A percentile compares a stretch with the other conserved stretches of the same genome.
These are phyloP conservation scores for Lathyrus sativus DNA, from an alignment of 306 rosid genomes.

Conservation along the genomic window DNA sequence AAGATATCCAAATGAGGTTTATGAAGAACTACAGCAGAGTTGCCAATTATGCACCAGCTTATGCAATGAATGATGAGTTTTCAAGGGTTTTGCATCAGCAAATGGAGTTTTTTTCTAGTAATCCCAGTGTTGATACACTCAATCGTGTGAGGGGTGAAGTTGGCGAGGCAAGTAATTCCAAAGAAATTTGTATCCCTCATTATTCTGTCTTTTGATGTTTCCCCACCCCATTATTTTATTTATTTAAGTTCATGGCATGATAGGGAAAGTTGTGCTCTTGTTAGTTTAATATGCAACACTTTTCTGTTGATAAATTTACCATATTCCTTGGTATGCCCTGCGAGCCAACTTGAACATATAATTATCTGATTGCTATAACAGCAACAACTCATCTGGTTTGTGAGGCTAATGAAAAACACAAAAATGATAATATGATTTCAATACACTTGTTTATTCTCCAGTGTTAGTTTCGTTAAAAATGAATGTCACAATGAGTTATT, in stretches of 20 bases:
- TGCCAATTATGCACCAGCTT: slow-evolving; percentile 85
- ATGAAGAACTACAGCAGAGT: slow-evolving; percentile 96
- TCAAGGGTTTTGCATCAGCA: slow-evolving; percentile 97
- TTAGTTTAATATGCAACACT: slow-evolving; percentile 13
- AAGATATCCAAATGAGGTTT: slow-evolving; percentile 96
- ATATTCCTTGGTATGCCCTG: slow-evolving; percentile 12
- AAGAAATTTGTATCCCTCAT: not conserved
- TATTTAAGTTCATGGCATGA: slow-evolving; percentile 30
- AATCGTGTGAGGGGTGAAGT: slow-evolving; percentile 93
- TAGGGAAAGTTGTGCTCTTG: slow-evolving; percentile 19
- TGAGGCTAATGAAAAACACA: slow-evolving; percentile 14
- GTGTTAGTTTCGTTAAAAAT: slow-evolving; percentile 15
- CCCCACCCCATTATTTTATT: slow-evolving; percentile 8
- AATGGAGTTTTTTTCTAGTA: slow-evolving; percentile 94
- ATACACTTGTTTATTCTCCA: not conserved
- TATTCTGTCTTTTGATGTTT: slow-evolving; percentile 27
- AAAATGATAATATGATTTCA: not conserved
- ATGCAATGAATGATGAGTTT: slow-evolving; percentile 98
- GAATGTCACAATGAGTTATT: slow-evolving; percentile 14
- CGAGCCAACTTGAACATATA: slow-evolving; percentile 17
- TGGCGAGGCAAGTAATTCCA: slow-evolving; percentile 79
- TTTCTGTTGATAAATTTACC: slow-evolving; percentile 28
- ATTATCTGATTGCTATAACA: not conserved
- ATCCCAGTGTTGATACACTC: slow-evolving; percentile 81
- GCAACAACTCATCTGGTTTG: slow-evolving; percentile 21